Base-by-base conservation (phyloP, 495 filamentous ascomycete genomes). In the Terfezia claveryi region DNA sequence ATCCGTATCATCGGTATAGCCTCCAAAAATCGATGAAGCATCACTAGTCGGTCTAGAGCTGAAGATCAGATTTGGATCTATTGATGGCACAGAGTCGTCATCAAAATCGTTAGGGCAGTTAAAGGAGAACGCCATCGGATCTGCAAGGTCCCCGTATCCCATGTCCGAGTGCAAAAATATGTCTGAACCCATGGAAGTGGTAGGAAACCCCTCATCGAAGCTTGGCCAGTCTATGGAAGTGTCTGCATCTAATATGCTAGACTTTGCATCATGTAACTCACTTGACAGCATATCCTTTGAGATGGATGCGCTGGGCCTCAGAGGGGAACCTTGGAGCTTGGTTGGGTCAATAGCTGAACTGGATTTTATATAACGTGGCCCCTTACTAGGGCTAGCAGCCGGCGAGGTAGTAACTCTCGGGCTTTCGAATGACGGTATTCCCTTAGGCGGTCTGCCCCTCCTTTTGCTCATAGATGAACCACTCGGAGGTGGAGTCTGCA, bases 401-500 rank as follows among this genome's bases (percentile, higher is more conserved):
- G 27, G 27, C 2, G 27, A 32, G 27, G 56, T 32, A 23, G 38
- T 20, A 14, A 56, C 38, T 46, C 16, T 62, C 11, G 54, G 49
- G 53, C 51, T 52, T 27, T 50, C 32, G 32, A 59, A 52, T 32
- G 52, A 44, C 46, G 17, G 60, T 55, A 53, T 20, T 52, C 54
- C 62, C 41, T 62, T 62, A 17, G 60, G 57, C 11, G 60, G 60
- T 32, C 60, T 62, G 38, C 61, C 61, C 53, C 61, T 51, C 52
- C 62, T 60, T 51, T 61, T 55, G 16, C 54, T 59, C 41, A 57
- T 64, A 46, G 62, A 37, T 46, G 62, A 57, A 38, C 62, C 61
- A 12, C 62, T 64, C 10, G 62, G 62, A 11, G 62, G 62, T 37
- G 62, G 62, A 23, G 62, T 64, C 57, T 64, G 62, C 62, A 64